Evolutionary conservation across 2,329 filamentous ascomycete genomes (phyloP).

Genomic region (Alternaria panax): DNA sequence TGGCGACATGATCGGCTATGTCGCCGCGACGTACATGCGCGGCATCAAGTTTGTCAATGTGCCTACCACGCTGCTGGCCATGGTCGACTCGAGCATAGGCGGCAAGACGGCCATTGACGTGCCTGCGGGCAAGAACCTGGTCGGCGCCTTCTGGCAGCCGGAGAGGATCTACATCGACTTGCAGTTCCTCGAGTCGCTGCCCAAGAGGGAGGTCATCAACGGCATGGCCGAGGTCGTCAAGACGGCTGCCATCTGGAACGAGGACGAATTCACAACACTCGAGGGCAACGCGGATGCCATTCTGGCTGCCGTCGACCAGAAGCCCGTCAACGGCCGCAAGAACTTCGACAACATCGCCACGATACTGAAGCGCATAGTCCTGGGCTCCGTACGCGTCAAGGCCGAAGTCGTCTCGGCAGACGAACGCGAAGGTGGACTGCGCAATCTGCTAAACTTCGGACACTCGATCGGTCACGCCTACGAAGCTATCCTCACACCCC

Average conservation of each 20-base stretch:
- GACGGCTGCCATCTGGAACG: constrained; percentile 96
- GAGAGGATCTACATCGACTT: constrained; percentile 93
- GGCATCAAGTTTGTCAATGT: constrained; percentile 96
- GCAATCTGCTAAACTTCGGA: constrained; percentile 95
- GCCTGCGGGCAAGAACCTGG: constrained; percentile 92
- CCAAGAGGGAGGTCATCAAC: constrained; percentile 92
- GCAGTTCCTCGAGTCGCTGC: constrained; percentile 87
- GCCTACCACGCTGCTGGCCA: constrained; percentile 89
- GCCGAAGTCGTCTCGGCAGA: constrained; percentile 93
- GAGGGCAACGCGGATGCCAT: constrained; percentile 83
- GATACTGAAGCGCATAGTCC: constrained; percentile 69
- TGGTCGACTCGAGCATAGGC: constrained; percentile 98
- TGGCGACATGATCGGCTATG: constrained; percentile 96
- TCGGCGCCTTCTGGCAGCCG: constrained; percentile 97
- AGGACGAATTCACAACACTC: constrained; percentile 81
- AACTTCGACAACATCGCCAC: constrained; percentile 72
- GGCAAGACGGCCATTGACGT: constrained; percentile 99
- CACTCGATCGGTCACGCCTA: constrained; percentile 98
- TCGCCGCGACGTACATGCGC: constrained; percentile 98
- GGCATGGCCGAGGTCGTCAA: constrained; percentile 99
- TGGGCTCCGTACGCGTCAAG: constrained; percentile 92
- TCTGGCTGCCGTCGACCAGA: constrained; percentile 72
- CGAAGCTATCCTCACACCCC: constrained; percentile 92
- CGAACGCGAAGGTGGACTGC: constrained; percentile 90
- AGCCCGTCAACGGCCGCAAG: constrained; percentile 61